A percentile compares a stretch with the other conserved stretches of the same genome.
Conservation (phyloP, 2,329 filamentous ascomycete genomes). For the Fusarium algeriense region DNA sequence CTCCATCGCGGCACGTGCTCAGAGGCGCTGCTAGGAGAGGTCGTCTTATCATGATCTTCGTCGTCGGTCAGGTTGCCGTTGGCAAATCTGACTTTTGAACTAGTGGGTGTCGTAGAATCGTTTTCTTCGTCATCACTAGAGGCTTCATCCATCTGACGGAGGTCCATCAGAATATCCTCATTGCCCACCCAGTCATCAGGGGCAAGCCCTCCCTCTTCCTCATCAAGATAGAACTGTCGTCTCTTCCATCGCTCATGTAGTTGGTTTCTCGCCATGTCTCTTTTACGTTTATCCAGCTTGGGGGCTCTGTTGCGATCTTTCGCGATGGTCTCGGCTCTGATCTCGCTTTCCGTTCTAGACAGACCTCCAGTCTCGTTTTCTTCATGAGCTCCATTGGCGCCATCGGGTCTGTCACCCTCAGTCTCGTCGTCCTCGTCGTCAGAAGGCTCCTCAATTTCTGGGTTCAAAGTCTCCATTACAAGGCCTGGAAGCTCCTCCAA, state of each 20-base stretch:
- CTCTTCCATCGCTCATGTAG: conserved; percentile 81
- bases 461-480: conserved; percentile 51
- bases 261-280: conserved; percentile 62
- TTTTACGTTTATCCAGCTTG: conserved; percentile 56
- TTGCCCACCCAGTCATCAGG: conserved; percentile 73
- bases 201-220: conserved; percentile 80
- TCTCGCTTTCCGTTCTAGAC: conserved; percentile 57
- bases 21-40: conserved; percentile 77
- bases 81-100: conserved; percentile 82
- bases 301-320: conserved; percentile 53
- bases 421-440: conserved; percentile 48
- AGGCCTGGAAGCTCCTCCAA: conserved; percentile 59
- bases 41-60: conserved; percentile 76
- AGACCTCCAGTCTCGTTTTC: conserved; percentile 48
- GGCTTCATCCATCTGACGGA: conserved; percentile 54
- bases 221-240: conserved; percentile 84
- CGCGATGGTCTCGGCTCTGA: conserved; percentile 54
- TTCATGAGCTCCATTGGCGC: conserved; percentile 43
- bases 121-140: conserved; percentile 57
- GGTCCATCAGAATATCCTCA: conserved; percentile 65
- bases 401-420: conserved; percentile 40
- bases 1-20: conserved; percentile 84
- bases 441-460: conserved; percentile 47
- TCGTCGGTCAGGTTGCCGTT: conserved; percentile 79
- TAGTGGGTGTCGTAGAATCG: conserved; percentile 74